phyloP scores from a whole-genome alignment of 2,329 filamentous ascomycete genomes.

The Xylaria sp. region DNA sequence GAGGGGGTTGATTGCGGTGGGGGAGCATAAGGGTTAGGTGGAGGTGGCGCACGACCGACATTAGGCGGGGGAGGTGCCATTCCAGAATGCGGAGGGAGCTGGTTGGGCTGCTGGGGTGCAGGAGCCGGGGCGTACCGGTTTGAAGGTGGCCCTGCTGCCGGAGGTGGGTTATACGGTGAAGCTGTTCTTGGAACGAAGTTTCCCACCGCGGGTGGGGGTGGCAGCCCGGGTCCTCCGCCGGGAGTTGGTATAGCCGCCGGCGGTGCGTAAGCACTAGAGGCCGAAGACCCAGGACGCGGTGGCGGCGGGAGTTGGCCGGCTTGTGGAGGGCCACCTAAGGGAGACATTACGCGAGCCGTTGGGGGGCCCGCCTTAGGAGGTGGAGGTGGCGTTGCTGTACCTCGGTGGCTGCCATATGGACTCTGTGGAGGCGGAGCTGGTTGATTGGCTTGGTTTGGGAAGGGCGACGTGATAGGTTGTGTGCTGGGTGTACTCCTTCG shows the following conservation, averaged over 20 bases:
- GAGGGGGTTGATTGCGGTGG: conserved; percentile 60
- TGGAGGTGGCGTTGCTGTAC: conserved; percentile 77
- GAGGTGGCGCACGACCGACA: conserved; percentile 58
- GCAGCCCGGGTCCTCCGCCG: conserved; percentile 45
- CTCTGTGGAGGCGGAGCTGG: conserved; percentile 67
- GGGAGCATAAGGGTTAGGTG: conserved; percentile 59
- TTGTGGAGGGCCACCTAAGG: conserved; percentile 68
- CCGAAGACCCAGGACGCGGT: conserved; percentile 65
- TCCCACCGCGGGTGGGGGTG: conserved; percentile 61
- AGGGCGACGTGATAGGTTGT: conserved; percentile 78
- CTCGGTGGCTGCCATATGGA: conserved; percentile 67
- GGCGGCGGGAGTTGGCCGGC: conserved; percentile 57
- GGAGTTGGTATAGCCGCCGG: conserved; percentile 58
- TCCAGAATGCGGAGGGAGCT: conserved; percentile 52
- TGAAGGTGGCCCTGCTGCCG: conserved; percentile 73
- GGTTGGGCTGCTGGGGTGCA: conserved; percentile 63
- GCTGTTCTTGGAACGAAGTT: conserved; percentile 73
- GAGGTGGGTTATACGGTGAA: conserved; percentile 88
- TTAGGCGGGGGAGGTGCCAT: conserved; percentile 50
- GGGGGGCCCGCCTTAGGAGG: conserved; percentile 80
- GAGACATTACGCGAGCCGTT: conserved; percentile 77
- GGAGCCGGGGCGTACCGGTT: conserved; percentile 81
- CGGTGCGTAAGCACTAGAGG: conserved; percentile 73
- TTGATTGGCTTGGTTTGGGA: conserved; percentile 71
- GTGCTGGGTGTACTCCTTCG: conserved; percentile 79